These are phyloP conservation scores for Pseudonectria foliicola DNA, from an alignment of 2,329 filamentous ascomycete species.

Conservation along the genomic window DNA sequence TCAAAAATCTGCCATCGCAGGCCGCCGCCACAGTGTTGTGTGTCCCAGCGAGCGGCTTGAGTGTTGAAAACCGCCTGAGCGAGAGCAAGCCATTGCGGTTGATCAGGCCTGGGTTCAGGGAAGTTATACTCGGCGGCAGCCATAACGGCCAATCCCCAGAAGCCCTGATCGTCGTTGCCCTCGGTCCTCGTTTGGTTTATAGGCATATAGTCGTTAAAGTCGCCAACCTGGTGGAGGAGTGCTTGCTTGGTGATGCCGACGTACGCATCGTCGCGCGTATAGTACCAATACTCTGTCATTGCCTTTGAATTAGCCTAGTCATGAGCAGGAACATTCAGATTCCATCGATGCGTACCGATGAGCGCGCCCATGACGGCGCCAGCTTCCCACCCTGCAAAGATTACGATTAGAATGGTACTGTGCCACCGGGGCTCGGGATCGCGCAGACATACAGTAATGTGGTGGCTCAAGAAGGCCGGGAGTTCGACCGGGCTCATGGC, in stretches of 20 bases:
- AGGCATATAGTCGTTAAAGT: slow-evolving; percentile 71
- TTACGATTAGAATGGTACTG: slow-evolving; percentile 3
- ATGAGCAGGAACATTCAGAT: not conserved
- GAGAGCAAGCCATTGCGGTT: slow-evolving; percentile 63
- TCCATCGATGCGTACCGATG: slow-evolving; percentile 30
- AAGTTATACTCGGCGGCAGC: slow-evolving; percentile 64
- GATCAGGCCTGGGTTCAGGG: slow-evolving; percentile 44
- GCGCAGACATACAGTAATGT: slow-evolving; percentile 43
- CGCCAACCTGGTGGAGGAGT: slow-evolving; percentile 67
- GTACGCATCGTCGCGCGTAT: slow-evolving; percentile 66
- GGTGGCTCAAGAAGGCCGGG: slow-evolving; percentile 46
- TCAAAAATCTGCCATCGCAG: slow-evolving; percentile 79
- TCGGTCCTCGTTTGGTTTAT: slow-evolving; percentile 60
- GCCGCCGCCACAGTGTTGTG: slow-evolving; percentile 61
- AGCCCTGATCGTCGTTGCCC: slow-evolving; percentile 70
- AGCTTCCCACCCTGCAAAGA: slow-evolving; percentile 57
- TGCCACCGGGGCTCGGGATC: not conserved
- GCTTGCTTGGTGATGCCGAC: slow-evolving; percentile 61
- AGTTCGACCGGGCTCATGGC: slow-evolving; percentile 41
- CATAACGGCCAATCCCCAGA: slow-evolving; percentile 67
- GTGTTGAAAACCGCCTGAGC: slow-evolving; percentile 78
- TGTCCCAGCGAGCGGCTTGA: slow-evolving; percentile 68
- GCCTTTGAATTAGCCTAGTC: not conserved
- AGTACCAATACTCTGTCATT: slow-evolving; percentile 67
- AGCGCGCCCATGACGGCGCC: slow-evolving; percentile 66